These are phyloP conservation scores for Keithomyces neogunnii DNA, from an alignment of 2,329 filamentous ascomycete species.

Conservation along the genomic window DNA sequence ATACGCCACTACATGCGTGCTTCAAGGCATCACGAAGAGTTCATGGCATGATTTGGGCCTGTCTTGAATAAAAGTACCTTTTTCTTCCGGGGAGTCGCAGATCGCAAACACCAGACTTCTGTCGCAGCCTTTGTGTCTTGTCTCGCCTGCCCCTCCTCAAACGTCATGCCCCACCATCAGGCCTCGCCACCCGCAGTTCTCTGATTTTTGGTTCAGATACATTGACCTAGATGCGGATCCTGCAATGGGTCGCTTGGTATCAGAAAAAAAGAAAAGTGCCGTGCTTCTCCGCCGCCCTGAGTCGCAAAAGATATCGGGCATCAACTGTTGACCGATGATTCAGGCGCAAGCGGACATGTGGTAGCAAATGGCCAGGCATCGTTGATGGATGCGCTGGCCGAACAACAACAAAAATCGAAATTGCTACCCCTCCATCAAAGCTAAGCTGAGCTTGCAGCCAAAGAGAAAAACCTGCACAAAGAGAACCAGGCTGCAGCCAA, in stretches of 20 bases:
- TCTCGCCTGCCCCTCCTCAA: conserved; percentile 10
- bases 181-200: conserved; percentile 16
- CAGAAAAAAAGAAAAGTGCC: not conserved
- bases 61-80: too few relatives aligned
- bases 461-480: not conserved
- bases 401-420: too few relatives aligned
- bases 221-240: conserved; percentile 15
- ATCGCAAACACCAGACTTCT: not conserved
- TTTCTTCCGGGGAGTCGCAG: not conserved
- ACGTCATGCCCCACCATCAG: conserved; percentile 23
- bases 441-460: not conserved
- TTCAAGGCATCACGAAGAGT: too few relatives aligned
- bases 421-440: too few relatives aligned
- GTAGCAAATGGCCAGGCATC: too few relatives aligned
- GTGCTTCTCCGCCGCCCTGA: too few relatives aligned
- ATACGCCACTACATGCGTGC: too few relatives aligned
- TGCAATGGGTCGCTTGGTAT: conserved; percentile 5
- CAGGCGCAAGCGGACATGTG: not conserved
- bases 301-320: too few relatives aligned
- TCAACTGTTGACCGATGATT: conserved; percentile 15
- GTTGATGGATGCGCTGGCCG: too few relatives aligned
- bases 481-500: not conserved
- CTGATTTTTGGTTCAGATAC: not conserved
- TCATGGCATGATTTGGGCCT: too few relatives aligned
- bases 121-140: conserved; percentile 2